Evolutionary conservation across 495 filamentous ascomycete genomes (phyloP).

Genomic region (Penicillium turbatum): DNA sequence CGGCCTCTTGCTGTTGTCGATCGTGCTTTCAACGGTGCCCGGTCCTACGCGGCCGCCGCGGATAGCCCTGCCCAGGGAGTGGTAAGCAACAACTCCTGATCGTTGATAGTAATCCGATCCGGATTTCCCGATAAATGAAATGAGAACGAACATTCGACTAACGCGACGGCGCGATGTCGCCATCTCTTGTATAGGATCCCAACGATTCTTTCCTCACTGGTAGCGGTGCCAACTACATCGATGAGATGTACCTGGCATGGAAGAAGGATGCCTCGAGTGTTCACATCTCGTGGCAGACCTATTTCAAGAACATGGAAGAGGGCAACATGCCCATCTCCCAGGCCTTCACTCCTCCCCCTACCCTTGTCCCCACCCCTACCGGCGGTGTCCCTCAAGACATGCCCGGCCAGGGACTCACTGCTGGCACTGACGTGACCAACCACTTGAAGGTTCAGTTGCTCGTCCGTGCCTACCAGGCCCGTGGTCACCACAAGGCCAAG

Average conservation of each 20-base stretch:
- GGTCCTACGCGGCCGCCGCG: conserved; percentile 55
- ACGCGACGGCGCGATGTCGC: conserved; percentile 21
- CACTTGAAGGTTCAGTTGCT: conserved; percentile 98
- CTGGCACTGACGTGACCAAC: conserved; percentile 83
- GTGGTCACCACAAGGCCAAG: conserved; percentile 95
- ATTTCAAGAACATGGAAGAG: conserved; percentile 98
- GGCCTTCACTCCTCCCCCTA: conserved; percentile 93
- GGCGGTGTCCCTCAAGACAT: conserved; percentile 73
- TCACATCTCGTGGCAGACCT: conserved; percentile 97
- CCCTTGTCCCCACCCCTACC: conserved; percentile 72
- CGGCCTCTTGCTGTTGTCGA: conserved; percentile 42
- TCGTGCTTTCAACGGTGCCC: conserved; percentile 33
- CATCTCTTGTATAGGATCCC: conserved; percentile 54
- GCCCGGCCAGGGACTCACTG: conserved; percentile 63
- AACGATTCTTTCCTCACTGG: conserved; percentile 94
- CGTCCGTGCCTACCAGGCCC: conserved; percentile 94
- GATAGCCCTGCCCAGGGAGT: conserved; percentile 35
- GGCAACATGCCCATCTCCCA: conserved; percentile 96
- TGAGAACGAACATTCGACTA: conserved; percentile 21
- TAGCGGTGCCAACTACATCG: conserved; percentile 95
- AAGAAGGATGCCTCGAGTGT: conserved; percentile 89
- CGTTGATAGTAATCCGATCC: conserved; percentile 11
- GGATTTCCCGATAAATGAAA: conserved; percentile 8
- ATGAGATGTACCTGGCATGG: conserved; percentile 99
- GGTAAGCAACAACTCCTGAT: conserved; percentile 27